Base-by-base conservation (phyloP, 2,329 filamentous ascomycete species). In the Talaromyces sp. region DNA sequence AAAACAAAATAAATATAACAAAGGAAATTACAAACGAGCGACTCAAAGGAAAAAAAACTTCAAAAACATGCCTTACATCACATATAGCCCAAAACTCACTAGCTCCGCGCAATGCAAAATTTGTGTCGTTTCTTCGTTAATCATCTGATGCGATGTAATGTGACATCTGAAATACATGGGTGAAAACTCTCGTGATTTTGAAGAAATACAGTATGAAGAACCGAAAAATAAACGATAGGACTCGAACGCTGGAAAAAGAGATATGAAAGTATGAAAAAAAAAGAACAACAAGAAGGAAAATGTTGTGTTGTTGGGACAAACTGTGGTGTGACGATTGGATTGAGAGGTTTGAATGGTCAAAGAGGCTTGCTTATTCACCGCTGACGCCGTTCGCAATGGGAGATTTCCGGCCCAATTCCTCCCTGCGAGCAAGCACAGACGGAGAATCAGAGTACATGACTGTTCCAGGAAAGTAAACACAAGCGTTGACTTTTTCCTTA, bases 361-460 rank as follows among this genome's bases (percentile, higher is more conserved):
- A 11, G n/a, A 32, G 14, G 10, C 2, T 4, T 35, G 9, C 2
- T 55, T 7, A n/a, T 24, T 6, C 29, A 21, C 31, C 31, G 31
- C 41, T 43, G 35, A 19, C 24, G 26, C 49, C 27, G 13, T 52
- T 52, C 8, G 13, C 49, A 29, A n/a, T n/a, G 3, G 49, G 49
- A 1, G 68, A 63, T 56, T 70, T 73, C 64, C 73, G 73, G 2
- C 69, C 68, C 57, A 79, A 64, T 62, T 80, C 78, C 60, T 74
- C 72, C 32, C 70, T 67, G 43, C 77, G 71, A 21, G 71, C 75
- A 62, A 76, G 66, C 19, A 79, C 71, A 21, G 75, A 66, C 5
- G 76, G 73, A 1, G 77, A 78, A 66, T 83, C 78, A 21, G 80
- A 78, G 66, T 81, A 83, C 29, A 84, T 68, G 52, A 80, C 78